Base-by-base conservation (phyloP, 257 asterid genomes). In the Solanum chiquidenum region DNA sequence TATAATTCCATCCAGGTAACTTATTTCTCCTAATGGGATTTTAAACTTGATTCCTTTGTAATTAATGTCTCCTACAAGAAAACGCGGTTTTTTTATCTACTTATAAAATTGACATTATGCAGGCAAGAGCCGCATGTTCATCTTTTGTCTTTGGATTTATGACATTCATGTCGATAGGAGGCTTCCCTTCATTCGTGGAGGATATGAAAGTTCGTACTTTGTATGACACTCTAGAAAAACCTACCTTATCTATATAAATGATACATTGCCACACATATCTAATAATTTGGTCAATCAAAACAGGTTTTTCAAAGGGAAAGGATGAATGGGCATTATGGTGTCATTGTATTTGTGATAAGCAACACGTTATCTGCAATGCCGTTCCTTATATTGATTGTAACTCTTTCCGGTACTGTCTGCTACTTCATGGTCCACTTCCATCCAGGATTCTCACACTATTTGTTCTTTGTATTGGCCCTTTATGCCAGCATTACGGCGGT, bases 121-220 rank as follows among this genome's bases (percentile, higher is more conserved):
- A 96, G 99, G 99, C 99, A 33, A 93, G 99, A 86, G 98, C 98
- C 11, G 98, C 99, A 3, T 97, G 98, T 37, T 98, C 98, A 2
- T 92, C 99, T 29, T 97, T 97, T 64, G 98, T 97, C 62, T 95
- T 95, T 44, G 99, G 99, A 23, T 95, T 97, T 75, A 98, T 97
- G 16, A 95, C 99, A 35, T 97, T 97, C 88, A 95, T 97, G 99
- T 95, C 99, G 21, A 97, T 97, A 27, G 99, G 99, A 69, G 99
- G 99, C 25, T 97, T 97, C 34, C 99, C 99, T 80, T 97, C 98
- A 2, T 97, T 97, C 31, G 99, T 97, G 77, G 99, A 97, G 92
- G 99, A 97, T 76, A 95, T 97, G 99, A 97, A 97, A 98, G 98
- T 95, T 86, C 3, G 35, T 18, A 5, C 12, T 33, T 69, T 33